Conservation (phyloP, 2,329 filamentous ascomycete species). For the Chaetomium globosum region DNA sequence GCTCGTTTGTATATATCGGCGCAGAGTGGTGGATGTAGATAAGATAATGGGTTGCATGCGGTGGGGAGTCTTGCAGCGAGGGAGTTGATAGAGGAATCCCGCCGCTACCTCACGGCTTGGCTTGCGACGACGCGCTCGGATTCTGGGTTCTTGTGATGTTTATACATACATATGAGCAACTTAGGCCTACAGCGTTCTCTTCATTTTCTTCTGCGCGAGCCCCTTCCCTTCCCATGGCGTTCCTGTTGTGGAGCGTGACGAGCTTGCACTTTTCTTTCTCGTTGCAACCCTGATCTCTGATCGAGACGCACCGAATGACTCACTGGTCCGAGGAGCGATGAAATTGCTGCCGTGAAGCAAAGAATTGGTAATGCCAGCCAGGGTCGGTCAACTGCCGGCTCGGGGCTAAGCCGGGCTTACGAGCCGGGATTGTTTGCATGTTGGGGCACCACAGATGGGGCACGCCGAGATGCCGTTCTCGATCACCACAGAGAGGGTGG, state of each 20-base stretch:
- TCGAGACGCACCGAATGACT: neutral
- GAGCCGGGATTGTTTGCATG: constrained; percentile 4
- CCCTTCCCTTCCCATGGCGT: neutral
- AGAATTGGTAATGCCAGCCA: no score
- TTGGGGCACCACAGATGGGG: no score
- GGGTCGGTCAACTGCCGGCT: constrained; percentile 7
- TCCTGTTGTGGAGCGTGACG: neutral
- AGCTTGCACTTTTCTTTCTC: neutral
- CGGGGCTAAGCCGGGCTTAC: constrained; percentile 24
- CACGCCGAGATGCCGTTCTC: neutral
- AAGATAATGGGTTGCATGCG: constrained; percentile 20
- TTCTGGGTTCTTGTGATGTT: neutral
- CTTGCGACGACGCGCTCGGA: neutral
- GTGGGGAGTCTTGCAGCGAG: neutral
- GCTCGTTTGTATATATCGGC: constrained; percentile 7
- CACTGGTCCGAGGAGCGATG: neutral
- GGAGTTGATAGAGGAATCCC: constrained; percentile 3
- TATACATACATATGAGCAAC: neutral
- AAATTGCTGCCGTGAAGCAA: no score
- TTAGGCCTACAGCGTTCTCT: neutral
- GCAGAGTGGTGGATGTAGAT: constrained; percentile 4
- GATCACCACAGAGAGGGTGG: neutral
- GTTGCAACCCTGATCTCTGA: neutral
- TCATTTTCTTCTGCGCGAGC: no score
- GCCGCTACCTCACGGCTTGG: neutral